Percentiles rank a stretch among this genome's conserved stretches.
Evolutionary conservation across 2,329 filamentous ascomycete genomes (phyloP).

Genomic region (Fusarium keratoplasticum): DNA sequence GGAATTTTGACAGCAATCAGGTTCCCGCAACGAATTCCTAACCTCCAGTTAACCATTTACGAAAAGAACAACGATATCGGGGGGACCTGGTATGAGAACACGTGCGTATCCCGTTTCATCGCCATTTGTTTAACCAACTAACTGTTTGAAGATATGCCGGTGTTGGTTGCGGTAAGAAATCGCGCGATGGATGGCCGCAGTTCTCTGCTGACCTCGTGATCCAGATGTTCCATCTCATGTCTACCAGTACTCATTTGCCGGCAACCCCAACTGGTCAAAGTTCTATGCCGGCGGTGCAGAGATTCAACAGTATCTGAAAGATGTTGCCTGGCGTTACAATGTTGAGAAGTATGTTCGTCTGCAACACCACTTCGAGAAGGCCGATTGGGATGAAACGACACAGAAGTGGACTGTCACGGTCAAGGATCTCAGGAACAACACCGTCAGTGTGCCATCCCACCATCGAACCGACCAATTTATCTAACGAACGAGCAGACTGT

Average conservation of each 20-base stretch:
- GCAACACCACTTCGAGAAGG: background rate
- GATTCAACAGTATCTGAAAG: constrained; percentile 15
- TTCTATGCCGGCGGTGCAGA: constrained; percentile 18
- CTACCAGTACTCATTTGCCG: constrained; percentile 15
- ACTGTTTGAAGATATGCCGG: background rate
- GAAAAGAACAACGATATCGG: constrained; percentile 33
- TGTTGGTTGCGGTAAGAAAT: background rate
- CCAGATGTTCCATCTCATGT: constrained; percentile 18
- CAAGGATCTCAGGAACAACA: background rate
- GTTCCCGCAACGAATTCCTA: constrained; percentile 3
- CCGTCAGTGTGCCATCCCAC: background rate
- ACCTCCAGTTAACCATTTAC: constrained; percentile 20
- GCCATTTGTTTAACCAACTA: background rate
- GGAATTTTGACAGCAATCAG: constrained; percentile 11
- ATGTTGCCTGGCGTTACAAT: constrained; percentile 5
- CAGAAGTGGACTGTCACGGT: background rate
- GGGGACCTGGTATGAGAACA: constrained; percentile 31
- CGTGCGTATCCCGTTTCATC: background rate
- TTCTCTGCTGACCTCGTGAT: background rate
- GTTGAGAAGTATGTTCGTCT: constrained; percentile 11
- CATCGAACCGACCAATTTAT: background rate
- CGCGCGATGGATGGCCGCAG: background rate
- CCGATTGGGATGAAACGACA: background rate
- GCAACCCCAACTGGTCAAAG: constrained; percentile 12
- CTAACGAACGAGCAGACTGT: background rate